A percentile compares a stretch with the other conserved stretches of the same genome.
Evolutionary conservation across 2,329 filamentous ascomycete genomes (phyloP).

Genomic region (Emmonsia crescens): DNA sequence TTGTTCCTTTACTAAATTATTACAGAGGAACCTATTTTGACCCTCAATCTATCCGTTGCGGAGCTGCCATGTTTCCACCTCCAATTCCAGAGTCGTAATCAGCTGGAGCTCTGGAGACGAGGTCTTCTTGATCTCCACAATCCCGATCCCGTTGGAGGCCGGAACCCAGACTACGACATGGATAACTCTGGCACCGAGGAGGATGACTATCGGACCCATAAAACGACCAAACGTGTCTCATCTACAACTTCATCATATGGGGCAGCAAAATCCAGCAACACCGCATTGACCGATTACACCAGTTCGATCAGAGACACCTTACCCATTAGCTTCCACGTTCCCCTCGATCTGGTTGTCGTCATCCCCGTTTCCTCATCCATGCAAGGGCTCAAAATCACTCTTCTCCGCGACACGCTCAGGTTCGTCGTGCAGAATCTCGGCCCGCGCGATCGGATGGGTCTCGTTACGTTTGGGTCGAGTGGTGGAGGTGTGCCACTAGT

Average conservation of each 20-base stretch:
- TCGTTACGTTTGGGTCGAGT: conserved; percentile 94
- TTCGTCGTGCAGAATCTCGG: conserved; percentile 87
- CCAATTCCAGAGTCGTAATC: conserved; percentile 69
- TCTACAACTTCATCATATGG: conserved; percentile 77
- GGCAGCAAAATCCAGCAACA: conserved; percentile 65
- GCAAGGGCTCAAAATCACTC: conserved; percentile 97
- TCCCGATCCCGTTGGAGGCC: conserved; percentile 43
- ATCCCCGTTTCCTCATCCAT: conserved; percentile 96
- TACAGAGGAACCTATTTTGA: conserved; percentile 69
- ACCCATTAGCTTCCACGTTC: conserved; percentile 61
- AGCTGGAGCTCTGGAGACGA: conserved; percentile 84
- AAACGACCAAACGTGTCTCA: conserved; percentile 59
- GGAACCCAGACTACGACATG: conserved; percentile 62
- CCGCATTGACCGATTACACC: conserved; percentile 86
- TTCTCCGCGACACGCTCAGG: conserved; percentile 80
- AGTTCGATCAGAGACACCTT: conserved; percentile 45
- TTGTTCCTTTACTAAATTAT: neutral
- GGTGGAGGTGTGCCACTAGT: conserved; percentile 87
- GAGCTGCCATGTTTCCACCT: conserved; percentile 93
- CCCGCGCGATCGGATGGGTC: conserved; percentile 87
- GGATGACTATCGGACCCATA: conserved; percentile 60
- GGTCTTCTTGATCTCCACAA: conserved; percentile 74
- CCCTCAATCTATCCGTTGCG: conserved; percentile 77
- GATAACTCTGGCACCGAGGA: conserved; percentile 78
- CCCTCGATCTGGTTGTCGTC: conserved; percentile 89